These are phyloP conservation scores for Apiospora phragmitis DNA, from an alignment of 2,329 filamentous ascomycete species.

Conservation along the genomic window DNA sequence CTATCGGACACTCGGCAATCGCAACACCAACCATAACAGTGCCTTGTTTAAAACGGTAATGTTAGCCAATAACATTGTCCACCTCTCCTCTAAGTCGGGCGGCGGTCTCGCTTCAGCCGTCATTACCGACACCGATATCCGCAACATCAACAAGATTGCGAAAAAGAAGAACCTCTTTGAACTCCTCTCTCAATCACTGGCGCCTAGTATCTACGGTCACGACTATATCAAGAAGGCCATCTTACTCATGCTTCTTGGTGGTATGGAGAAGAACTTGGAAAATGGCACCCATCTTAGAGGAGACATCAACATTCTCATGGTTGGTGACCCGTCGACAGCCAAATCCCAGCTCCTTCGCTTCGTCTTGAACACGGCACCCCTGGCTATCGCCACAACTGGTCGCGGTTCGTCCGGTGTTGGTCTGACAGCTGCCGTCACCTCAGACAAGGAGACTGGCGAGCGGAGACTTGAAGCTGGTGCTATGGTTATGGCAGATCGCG, in stretches of 20 bases:
- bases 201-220: conserved; percentile 95
- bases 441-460: conserved; percentile 96
- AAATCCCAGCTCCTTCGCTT: conserved; percentile 98
- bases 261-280: conserved; percentile 97
- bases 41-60: conserved; percentile 94
- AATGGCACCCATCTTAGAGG: conserved; percentile 97
- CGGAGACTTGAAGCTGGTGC: conserved; percentile 93
- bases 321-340: conserved; percentile 95
- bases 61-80: conserved; percentile 90
- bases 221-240: conserved; percentile 98
- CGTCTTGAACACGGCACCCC: conserved; percentile 91
- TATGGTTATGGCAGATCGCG: conserved; percentile 96
- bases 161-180: conserved; percentile 96
- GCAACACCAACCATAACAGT: conserved; percentile 87
- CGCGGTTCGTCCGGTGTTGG: conserved; percentile 96
- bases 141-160: conserved; percentile 96
- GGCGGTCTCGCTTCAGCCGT: conserved; percentile 88
- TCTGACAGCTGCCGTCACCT: conserved; percentile 94
- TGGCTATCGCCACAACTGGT: conserved; percentile 96
- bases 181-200: conserved; percentile 87
- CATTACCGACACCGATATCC: conserved; percentile 95
- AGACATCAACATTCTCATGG: conserved; percentile 99
- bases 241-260: conserved; percentile 88
- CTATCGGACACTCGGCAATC: conserved; percentile 90
- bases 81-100: conserved; percentile 93